Base-by-base conservation (phyloP, 768 basidiomycete species). In the Fibroporia radiculosa region DNA sequence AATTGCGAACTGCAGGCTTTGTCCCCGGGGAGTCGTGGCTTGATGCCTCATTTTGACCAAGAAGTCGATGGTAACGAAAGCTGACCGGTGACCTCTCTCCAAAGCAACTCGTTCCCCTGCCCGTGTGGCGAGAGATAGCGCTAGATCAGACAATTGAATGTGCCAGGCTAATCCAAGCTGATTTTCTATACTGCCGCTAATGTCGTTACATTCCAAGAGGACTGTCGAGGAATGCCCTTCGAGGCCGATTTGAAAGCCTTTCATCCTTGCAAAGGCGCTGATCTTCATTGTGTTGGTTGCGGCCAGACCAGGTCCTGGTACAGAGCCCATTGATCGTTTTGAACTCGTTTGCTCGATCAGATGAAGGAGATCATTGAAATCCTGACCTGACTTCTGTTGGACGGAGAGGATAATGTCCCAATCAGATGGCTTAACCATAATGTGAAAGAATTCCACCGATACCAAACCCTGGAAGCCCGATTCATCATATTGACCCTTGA, bases 371-470 rank as follows among this genome's bases (percentile, higher is more conserved):
- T 93, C 90, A 50, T 84, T 83, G 62, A 92, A 86, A 62, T 93
- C 90, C 55, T 84, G 82, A 5, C 87, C 90, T 47, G 92, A 92
- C 56, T 91, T 91, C 51, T 88, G 85, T 56, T 91, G 90, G 7
- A 93, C 84, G 4, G 75, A 77, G 2, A 93, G 71, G 3, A 92
- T 61, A 4, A 84, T 86, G 56, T 93, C 91, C 78, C 87, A 82
- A 54, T 91, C 81, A 0, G 78, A 77, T 4, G 87, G 85, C 55
- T 86, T 90, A 47, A 93, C 72, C 56, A 75, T 82, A 46, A 88
- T 64, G 28, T 81, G 72, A 50, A 91, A 73, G 44, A 77, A 76
- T 8, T 87, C 85, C 32, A 93, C 62, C 23, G 82, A 64, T 3
- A 74, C 73, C 19, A 83, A 60, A 5, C 77, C 65, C 32, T 80